Base-by-base conservation (phyloP, 2,329 filamentous ascomycete genomes). In the Neophaeococcomyces mojaviensis region DNA sequence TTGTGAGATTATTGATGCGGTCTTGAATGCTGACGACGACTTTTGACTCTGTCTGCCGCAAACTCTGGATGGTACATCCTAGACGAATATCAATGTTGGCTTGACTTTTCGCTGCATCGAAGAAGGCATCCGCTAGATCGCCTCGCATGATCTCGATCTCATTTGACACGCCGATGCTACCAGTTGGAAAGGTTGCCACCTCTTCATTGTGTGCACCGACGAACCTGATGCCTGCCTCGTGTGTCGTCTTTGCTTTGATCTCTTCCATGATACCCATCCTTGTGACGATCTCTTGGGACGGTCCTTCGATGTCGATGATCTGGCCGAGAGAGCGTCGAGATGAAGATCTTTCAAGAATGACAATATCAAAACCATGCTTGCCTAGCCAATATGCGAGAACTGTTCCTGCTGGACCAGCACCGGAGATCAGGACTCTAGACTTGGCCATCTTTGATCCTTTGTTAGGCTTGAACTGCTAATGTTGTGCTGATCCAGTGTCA, bases 81-180 rank as follows among this genome's bases (percentile, higher is more conserved):
- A 31, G 30, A 7, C 31, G 41, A 13, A 36, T 8, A 10, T 22
- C n/a, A 15, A 44, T 22, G 26, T 44, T 36, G 7, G 7, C n/a
- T 3, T 36, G 30, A 16, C 49, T 43, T 36, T 63, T 30, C 30
- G 55, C 56, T 12, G 60, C 61, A 12, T 76, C 65, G 52, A 73
- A 72, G 1, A 81, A 56, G 2, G 79, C 62, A 9, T 63, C 59
- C 3, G 70, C 68, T 10, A 82, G 55, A 44, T 78, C 73, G 0
- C 73, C 76, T 7, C 78, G 65, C 68, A 82, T 73, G 39, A 82
- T 74, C 61, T 82, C 78, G 49, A 70, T 78, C 46, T 82, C 78
- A 48, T 69, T 71, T 50, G 61, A 36, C 5, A 35, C 31, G 15
- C 6, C 20, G 7, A 32, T 36, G 13, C 16, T 18, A 28, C 33